Evolutionary conservation across 345 rosid species (phyloP), one percentile per base, ranked within the genome.

Genomic region (Adansonia digitata): DNA sequence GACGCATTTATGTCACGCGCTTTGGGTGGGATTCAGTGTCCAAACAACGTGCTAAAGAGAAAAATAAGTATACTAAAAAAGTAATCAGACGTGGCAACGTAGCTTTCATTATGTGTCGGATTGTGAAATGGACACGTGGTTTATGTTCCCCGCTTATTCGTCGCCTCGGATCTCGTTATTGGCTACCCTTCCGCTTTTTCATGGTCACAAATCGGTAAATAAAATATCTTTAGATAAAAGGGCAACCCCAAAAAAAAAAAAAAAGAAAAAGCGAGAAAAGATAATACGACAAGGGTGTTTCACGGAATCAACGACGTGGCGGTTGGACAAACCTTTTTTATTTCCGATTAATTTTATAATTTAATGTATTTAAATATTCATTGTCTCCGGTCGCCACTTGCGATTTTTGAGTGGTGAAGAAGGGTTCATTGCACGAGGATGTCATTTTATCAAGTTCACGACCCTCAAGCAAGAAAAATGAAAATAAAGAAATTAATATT

Each of bases 141-240:
- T 7, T 34, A 0, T 0, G 11, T 53, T 56, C 7, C 10, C 63
- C 20, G 27, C 66, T 31, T 61, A 60, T 56, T 86, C 77, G 76
- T 74, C 81, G 83, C 80, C 83, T 82, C 40, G 85, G 87, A 86
- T 87, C 87, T 86, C 80, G 83, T 61, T 69, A 71, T 68, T 77
- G 63, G 69, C 86, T 78, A 59, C 48, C 46, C 42, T n/a, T 1
- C 63, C 37, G 7, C 52, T 55, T 66, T 76, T 55, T 18, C 63
- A 2, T 17, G 6, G 72, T 51, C 72, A 61, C 55, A 67, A 72
- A 49, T 60, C 18, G 59, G 71, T 71, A 70, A 75, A 83, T 60
- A 43, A 67, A 66, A 79, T 76, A 68, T 83, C 26, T 39, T 12
- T 1, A 46, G 29, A 34, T 40, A 40, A 27, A 14, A 48, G 4